Evolutionary conservation across 2,329 filamentous ascomycete species (phyloP), one percentile per base, ranked within the genome.

Genomic region (Penicillium vulpinum): DNA sequence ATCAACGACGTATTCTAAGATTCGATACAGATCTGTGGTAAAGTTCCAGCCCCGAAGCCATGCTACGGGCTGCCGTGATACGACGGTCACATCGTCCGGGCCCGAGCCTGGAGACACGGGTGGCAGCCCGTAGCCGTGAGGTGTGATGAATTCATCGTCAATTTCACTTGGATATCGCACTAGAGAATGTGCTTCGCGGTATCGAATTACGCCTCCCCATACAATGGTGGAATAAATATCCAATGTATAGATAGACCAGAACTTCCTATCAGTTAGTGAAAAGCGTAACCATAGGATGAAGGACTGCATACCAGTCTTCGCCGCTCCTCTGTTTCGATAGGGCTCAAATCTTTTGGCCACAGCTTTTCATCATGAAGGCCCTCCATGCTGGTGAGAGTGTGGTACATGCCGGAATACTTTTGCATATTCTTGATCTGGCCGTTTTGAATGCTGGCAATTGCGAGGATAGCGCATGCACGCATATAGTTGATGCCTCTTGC

Each of bases 41-140:
- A 83, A 84, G 66, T 85, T 85, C 81, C 81, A 85, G 18, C 83
- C 83, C 40, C 76, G 75, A 8, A 85, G 69, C 83, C 83, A 85
- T 55, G 72, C 67, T 29, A 64, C 62, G 4, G 58, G 59, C 13
- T 59, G 56, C 4, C 58, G 57, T 33, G 63, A 59, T 13, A 61
- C 57, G 8, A 58, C 46, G 0, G 54, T 38, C 15, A 51, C 46
- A 24, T 59, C 51, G 6, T 57, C 41, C 5, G 52, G 59, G 50
- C 51, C 60, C 41, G 63, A 59, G 44, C 48, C 56, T 56, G 62
- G 58, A 54, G 62, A 64, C 9, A 61, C 44, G 13, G 60, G 54
- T 18, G 61, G 62, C 11, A 65, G 36, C 18, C 48, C 60, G 51
- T 70, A 72, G 24, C 69, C 68, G 18, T 62, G 59, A 9, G 68